Evolutionary conservation across 2,329 filamentous ascomycete genomes (phyloP), one percentile per base, ranked within the genome.

Genomic region (Sclerotinia glacialis): DNA sequence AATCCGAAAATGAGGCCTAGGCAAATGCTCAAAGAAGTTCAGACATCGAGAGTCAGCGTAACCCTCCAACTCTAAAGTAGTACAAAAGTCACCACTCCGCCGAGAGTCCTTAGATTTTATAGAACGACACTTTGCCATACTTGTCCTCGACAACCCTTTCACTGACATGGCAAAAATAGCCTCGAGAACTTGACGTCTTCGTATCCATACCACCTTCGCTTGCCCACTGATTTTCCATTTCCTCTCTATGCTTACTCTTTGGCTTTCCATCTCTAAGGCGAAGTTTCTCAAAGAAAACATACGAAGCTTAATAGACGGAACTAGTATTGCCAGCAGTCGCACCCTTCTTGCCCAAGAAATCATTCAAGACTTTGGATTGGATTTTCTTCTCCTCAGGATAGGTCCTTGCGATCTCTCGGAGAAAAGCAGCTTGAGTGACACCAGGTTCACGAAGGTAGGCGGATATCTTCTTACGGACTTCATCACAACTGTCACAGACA

Each of bases 261-360:
- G 80, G 77, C 74, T 83, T 85, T 0, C 77, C 76, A 63, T 83
- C 78, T 71, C 79, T 79, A 64, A 87, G 75, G 21, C 84, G 76
- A 70, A 83, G 69, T 77, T 87, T 87, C 77, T 88, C 84, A 71
- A 87, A 87, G 73, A 82, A 86, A 26, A 85, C 79, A 71, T 87
- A 87, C 0, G 78, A 79, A 3, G 80, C 80, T 70, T 87, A 86
- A 71, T 81, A 87, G 1, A 82, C 77, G 11, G 71, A 70, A 63
- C 77, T 82, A 3, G 79, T 82, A 64, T 83, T 83, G 5, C 85
- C 85, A 2, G 78, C 77, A 12, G 75, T 77, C 0, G 79, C 67
- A 0, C 84, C 84, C 65, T 80, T 83, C 71, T 83, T 83, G 7
- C 72, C 73, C 61, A 85, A 78, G 70, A 87, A 87, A 49, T 78